Evolutionary conservation across 257 asterid species (phyloP).

Genomic region (Thymus quinquecostatus): DNA sequence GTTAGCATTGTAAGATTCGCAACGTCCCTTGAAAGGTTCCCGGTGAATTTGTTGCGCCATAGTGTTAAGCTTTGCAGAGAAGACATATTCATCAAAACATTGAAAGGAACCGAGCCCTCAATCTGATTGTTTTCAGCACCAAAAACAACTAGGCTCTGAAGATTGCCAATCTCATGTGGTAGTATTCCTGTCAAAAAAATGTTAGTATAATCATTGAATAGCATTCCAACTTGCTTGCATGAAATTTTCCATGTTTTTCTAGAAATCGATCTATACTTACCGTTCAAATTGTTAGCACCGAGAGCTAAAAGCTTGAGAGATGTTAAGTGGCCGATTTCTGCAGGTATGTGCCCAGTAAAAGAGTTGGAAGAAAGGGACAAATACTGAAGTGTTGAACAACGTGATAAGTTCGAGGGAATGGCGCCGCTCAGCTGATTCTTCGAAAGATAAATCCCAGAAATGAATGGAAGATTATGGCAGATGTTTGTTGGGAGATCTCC

Average conservation of each 20-base stretch:
- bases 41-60: conserved; percentile 6
- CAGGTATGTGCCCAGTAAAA: background rate
- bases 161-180: conserved; percentile 26
- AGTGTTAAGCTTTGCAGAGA: background rate
- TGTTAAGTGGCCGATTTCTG: too few relatives aligned
- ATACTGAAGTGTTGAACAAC: background rate
- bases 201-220: too few relatives aligned
- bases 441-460: background rate
- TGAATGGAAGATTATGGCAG: background rate
- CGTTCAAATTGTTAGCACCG: background rate
- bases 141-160: background rate
- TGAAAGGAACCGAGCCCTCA: background rate
- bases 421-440: background rate
- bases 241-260: too few relatives aligned
- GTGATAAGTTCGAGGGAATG: background rate
- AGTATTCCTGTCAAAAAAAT: conserved; percentile 13
- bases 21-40: conserved; percentile 22
- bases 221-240: too few relatives aligned
- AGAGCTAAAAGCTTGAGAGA: background rate
- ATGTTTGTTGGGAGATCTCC: background rate
- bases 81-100: conserved; percentile 11
- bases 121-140: background rate
- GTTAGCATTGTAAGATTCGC: conserved; percentile 22
- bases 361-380: background rate
- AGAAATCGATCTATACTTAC: too few relatives aligned